A percentile compares a stretch with the other conserved stretches of the same genome.
phyloP scores from a whole-genome alignment of 2,329 filamentous ascomycete genomes.

The Microsporum audouinii region DNA sequence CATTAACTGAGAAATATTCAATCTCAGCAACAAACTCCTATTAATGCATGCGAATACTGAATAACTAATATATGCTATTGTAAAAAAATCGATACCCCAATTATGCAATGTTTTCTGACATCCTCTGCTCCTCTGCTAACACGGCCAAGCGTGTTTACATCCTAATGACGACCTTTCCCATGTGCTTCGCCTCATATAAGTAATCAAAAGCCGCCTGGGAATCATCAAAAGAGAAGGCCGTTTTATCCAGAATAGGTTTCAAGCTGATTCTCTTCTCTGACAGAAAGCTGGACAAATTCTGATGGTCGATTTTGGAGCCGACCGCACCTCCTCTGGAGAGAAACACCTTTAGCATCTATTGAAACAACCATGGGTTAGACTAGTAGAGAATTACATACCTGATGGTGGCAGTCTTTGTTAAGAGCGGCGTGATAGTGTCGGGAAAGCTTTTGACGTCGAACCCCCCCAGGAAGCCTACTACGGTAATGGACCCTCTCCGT shows the following conservation, averaged over 20 bases:
- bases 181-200: conserved; percentile 41
- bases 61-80: not conserved
- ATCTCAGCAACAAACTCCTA: not conserved
- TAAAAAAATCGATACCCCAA: not conserved
- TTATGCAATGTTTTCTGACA: not conserved
- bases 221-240: conserved; percentile 41
- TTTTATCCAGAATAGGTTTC: conserved; percentile 40
- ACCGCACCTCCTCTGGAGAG: not conserved
- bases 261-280: conserved; percentile 22
- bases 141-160: conserved; percentile 7
- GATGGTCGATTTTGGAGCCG: conserved; percentile 7
- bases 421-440: not conserved
- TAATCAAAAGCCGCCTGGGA: conserved; percentile 44
- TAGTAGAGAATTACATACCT: conserved; percentile 43
- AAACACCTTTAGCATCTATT: not conserved
- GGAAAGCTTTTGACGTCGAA: not conserved
- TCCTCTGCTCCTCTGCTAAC: no score
- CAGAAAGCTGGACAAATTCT: conserved; percentile 29
- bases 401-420: conserved; percentile 48
- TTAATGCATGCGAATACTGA: not conserved
- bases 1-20: not conserved
- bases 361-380: not conserved
- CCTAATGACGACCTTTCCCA: conserved; percentile 47
- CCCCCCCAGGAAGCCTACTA: not conserved
- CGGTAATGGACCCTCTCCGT: not conserved